A percentile compares a stretch with the other conserved stretches of the same genome.
Conservation (phyloP, 306 rosid genomes). For the Fragaria nilgerrensis region DNA sequence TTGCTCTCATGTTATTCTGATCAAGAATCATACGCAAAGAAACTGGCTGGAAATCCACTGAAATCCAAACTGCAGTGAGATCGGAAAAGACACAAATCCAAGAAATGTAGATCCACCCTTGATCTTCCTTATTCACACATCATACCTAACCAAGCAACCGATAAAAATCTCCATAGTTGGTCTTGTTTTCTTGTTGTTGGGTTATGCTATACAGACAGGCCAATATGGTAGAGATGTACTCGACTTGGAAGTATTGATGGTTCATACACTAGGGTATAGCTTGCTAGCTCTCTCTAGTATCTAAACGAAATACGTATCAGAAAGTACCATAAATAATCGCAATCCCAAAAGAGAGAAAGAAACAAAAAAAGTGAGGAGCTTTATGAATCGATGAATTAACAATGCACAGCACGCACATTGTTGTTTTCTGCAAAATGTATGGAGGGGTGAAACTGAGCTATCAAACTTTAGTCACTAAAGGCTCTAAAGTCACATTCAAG, state of each 20-base stretch:
- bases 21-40: not conserved
- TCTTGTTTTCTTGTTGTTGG: not conserved
- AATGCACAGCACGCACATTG: not conserved
- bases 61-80: not conserved
- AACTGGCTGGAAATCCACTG: not conserved
- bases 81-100: not conserved
- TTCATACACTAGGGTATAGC: not conserved
- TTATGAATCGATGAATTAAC: not conserved
- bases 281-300: not conserved
- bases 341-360: no score
- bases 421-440: not conserved
- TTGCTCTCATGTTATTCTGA: not conserved
- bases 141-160: not conserved
- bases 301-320: not conserved
- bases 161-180: not conserved
- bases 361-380: not conserved
- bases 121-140: not conserved
- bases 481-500: not conserved
- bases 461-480: not conserved
- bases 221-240: not conserved
- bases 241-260: not conserved
- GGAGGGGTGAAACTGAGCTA: not conserved
- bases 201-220: not conserved
- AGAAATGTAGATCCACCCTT: not conserved
- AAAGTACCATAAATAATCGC: not conserved